Evolutionary conservation across 345 rosid genomes (phyloP).

Genomic region (Abelmoschus esculentus): DNA sequence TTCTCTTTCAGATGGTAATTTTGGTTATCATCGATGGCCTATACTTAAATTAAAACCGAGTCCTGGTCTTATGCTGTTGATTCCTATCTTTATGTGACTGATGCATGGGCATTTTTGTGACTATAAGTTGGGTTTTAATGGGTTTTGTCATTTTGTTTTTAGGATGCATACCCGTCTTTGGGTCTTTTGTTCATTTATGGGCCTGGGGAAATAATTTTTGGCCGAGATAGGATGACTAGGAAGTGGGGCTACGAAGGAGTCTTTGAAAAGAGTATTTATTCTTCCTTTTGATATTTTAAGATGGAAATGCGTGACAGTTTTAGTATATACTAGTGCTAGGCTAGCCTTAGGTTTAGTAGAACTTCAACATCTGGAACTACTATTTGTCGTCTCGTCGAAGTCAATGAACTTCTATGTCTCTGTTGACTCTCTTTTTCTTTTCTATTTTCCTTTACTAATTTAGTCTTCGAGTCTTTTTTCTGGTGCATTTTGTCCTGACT

Average conservation of each 20-base stretch:
- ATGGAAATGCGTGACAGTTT: not conserved
- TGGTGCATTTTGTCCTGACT: not conserved
- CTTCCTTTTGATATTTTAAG: not conserved
- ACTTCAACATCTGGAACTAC: not conserved
- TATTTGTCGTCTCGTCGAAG: not conserved
- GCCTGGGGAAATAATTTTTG: not conserved
- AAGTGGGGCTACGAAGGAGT: not conserved
- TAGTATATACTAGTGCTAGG: not conserved
- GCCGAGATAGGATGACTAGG: not conserved
- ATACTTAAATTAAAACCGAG: not conserved
- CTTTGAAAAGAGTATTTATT: conserved; percentile 1
- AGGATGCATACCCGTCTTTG: not conserved
- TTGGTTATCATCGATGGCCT: not conserved
- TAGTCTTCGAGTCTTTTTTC: not conserved
- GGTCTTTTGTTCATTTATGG: not conserved
- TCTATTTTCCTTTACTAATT: not conserved
- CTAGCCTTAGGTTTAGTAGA: not conserved
- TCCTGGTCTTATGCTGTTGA: not conserved
- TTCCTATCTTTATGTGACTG: not conserved
- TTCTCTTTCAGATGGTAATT: not conserved
- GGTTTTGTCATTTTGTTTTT: not conserved
- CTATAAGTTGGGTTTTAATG: not conserved
- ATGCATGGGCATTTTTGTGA: not conserved
- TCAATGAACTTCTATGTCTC: not conserved
- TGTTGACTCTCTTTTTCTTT: not conserved